phyloP scores from a whole-genome alignment of 2,329 filamentous ascomycete genomes.

The Verticillium dahliae region DNA sequence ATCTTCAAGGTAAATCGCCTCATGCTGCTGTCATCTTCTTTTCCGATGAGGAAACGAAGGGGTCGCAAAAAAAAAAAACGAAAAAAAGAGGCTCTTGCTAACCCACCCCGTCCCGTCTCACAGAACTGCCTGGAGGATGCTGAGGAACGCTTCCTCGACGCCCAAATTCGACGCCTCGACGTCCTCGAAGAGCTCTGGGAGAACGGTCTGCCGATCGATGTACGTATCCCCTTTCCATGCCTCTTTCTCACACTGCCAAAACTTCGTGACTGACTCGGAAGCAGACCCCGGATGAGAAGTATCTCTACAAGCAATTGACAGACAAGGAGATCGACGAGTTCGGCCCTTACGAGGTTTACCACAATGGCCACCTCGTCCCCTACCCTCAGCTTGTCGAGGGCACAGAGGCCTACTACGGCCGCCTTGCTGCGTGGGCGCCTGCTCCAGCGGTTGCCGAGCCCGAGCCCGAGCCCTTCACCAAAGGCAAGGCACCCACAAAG shows the following conservation, averaged over 20 bases:
- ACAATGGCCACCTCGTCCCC: conserved; percentile 35
- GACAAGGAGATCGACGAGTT: conserved; percentile 38
- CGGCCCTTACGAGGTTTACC: conserved; percentile 32
- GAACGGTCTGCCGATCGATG: conserved; percentile 39
- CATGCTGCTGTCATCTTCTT: background rate
- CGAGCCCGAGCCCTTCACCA: conserved; percentile 1
- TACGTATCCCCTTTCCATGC: conserved; percentile 24
- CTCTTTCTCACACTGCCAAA: conserved; percentile 1
- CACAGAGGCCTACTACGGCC: conserved; percentile 20
- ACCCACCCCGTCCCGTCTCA: conserved; percentile 7
- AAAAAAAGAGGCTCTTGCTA: background rate
- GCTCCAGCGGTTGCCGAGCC: conserved; percentile 2
- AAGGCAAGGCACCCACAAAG: background rate
- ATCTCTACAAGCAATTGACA: conserved; percentile 36
- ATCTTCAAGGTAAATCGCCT: conserved; percentile 30
- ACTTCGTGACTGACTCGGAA: conserved; percentile 12
- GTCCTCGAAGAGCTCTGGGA: conserved; percentile 36
- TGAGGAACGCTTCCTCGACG: conserved; percentile 34
- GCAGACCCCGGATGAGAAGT: conserved; percentile 35
- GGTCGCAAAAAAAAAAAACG: no score
- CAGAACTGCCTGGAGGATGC: conserved; percentile 32
- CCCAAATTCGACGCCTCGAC: conserved; percentile 38
- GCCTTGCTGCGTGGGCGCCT: conserved; percentile 10
- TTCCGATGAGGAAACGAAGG: background rate
- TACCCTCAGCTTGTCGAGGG: conserved; percentile 36